Evolutionary conservation across 306 rosid genomes (phyloP).

Genomic region (Elaeagnus macrophylla): DNA sequence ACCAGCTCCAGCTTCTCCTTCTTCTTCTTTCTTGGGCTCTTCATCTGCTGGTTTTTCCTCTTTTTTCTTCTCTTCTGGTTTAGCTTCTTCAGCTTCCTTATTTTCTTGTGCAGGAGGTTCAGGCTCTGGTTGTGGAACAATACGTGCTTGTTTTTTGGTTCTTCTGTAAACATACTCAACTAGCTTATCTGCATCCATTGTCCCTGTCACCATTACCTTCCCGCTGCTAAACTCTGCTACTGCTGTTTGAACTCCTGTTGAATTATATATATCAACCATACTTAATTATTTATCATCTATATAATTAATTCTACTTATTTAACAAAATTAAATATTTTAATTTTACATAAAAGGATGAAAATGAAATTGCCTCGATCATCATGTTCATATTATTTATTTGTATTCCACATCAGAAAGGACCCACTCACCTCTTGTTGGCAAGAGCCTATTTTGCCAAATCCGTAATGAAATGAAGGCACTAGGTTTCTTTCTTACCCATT

Average conservation of each 20-base stretch:
- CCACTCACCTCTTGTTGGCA: neutral
- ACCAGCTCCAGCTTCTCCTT: too few relatives aligned
- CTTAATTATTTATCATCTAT: neutral
- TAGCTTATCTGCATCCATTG: constrained; percentile 74
- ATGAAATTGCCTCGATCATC: too few relatives aligned
- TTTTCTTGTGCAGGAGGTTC: constrained; percentile 40
- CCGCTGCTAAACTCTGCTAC: constrained; percentile 58
- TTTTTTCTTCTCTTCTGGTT: constrained; percentile 37
- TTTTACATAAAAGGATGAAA: too few relatives aligned
- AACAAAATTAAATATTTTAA: too few relatives aligned
- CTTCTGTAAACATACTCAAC: constrained; percentile 79
- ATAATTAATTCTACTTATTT: neutral
- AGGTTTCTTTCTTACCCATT: constrained; percentile 1
- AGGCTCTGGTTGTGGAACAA: constrained; percentile 60
- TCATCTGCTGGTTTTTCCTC: constrained; percentile 2
- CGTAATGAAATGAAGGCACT: neutral
- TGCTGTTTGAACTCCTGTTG: constrained; percentile 78
- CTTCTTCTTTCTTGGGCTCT: constrained; percentile 17
- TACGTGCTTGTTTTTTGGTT: constrained; percentile 78
- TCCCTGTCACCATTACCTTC: constrained; percentile 69
- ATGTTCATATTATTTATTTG: constrained; percentile 7
- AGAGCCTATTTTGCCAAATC: neutral
- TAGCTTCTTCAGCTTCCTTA: constrained; percentile 25
- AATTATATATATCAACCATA: neutral
- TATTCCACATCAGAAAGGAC: constrained; percentile 21